A percentile compares a stretch with the other conserved stretches of the same genome.
These are phyloP conservation scores for Backusella circina DNA, from an alignment of 192 early-diverging fungal species.

Conservation along the genomic window DNA sequence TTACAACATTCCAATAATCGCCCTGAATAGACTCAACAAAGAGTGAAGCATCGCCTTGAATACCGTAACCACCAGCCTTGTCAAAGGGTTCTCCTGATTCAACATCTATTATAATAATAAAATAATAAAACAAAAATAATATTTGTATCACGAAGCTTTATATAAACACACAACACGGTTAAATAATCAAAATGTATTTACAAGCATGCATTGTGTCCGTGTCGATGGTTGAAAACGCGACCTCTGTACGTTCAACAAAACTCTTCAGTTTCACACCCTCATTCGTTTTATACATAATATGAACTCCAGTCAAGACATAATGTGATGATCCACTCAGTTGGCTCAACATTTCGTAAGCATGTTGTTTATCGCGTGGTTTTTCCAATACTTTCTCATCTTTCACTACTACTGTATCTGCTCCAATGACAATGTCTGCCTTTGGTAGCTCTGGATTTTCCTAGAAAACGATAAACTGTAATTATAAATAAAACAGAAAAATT, in stretches of 20 bases:
- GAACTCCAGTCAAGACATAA: conserved; percentile 72
- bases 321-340: conserved; percentile 61
- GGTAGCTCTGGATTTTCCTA: conserved; percentile 7
- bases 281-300: conserved; percentile 42
- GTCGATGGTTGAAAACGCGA: conserved; percentile 59
- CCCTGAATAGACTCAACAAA: conserved; percentile 74
- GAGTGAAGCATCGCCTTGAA: conserved; percentile 70
- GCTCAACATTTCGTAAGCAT: conserved; percentile 62
- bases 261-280: conserved; percentile 15
- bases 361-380: conserved; percentile 61
- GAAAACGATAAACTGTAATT: background rate
- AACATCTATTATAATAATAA: conserved; percentile 32
- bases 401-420: conserved; percentile 81
- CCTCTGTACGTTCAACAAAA: conserved; percentile 63
- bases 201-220: conserved; percentile 63
- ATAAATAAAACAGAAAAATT: background rate
- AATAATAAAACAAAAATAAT: background rate
- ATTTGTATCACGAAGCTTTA: conserved; percentile 26
- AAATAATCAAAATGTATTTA: background rate
- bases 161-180: conserved; percentile 10
- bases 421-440: conserved; percentile 64
- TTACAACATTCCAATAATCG: conserved; percentile 84
- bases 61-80: conserved; percentile 86
- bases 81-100: conserved; percentile 54
- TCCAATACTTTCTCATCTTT: conserved; percentile 69